Base-by-base conservation (phyloP, 108 stramenopile genomes). In the Fistulifera pelliculosa region DNA sequence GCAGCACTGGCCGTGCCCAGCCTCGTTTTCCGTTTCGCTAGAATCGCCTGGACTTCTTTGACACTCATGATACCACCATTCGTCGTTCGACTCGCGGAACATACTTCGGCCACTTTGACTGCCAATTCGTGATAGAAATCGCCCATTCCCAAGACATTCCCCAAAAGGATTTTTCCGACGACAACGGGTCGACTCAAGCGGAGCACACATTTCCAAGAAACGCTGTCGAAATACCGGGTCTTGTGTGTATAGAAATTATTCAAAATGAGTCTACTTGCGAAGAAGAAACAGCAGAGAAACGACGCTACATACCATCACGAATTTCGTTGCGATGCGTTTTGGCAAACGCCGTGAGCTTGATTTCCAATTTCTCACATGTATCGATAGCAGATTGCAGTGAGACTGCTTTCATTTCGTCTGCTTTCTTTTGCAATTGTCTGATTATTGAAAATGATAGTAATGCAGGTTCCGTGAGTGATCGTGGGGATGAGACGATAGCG, bases 51-150 rank as follows among this genome's bases (percentile, higher is more conserved):
- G 0, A 90, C 83, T 72, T 93, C 84, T 17, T 68, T 49, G 14
- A 89, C 73, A 48, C 80, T 74, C 49, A 98, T 95, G 23, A 99
- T 90, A 0, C 97, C 99, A 47, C 99, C 99, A 70, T 98, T 98
- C 14, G 75, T 59, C 2, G 81, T 60, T 41, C 94, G 61, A 47
- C 90, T 93, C 8, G 93, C 85, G 40, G 94, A 61, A 56, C 96
- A 94, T 12, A 92, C 82, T 59, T 98, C 95, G 0, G 94, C 87
- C 26, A 96, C 93, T 63, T 99, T 96, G 40, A 97, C 93, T 19
- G 93, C 82, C n/a, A 99, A 71, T 64, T 98, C 98, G 74, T 94
- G 97, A 73, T 98, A 99, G 62, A 95, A 99, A 52, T 97, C 94
- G 2, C 98, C 98, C 44, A 80, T 73, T 16, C 73, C 78, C 35